Conservation (phyloP, 1,139 yeast genomes). For the Chernovozyma sophiae-reginae region DNA sequence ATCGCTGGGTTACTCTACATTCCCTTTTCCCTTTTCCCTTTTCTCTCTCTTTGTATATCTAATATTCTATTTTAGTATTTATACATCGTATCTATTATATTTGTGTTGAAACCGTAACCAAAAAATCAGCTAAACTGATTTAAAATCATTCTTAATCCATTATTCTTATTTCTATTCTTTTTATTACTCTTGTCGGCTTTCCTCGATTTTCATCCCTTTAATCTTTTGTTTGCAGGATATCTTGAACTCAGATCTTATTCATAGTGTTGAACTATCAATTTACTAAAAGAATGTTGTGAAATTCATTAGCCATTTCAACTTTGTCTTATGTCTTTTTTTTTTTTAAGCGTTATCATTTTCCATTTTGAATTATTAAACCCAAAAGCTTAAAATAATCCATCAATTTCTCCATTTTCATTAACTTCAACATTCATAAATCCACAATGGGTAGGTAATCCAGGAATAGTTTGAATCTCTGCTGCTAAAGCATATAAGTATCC, state of each 20-base stretch:
- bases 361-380: too few species aligned
- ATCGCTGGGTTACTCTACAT: too few species aligned
- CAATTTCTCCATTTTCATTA: slow-evolving; percentile 88
- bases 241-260: too few species aligned
- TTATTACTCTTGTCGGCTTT: too few species aligned
- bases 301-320: neutral
- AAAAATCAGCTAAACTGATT: too few species aligned
- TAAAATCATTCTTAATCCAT: too few species aligned
- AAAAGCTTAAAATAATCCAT: slow-evolving; percentile 81
- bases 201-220: too few species aligned
- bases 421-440: slow-evolving; percentile 98
- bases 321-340: neutral
- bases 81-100: neutral
- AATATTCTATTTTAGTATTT: slow-evolving; percentile 1
- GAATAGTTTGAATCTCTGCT: slow-evolving; percentile 95
- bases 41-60: too few species aligned
- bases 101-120: slow-evolving; percentile 12
- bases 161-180: too few species aligned
- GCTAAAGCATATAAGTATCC: slow-evolving; percentile 96
- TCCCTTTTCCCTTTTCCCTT: neutral
- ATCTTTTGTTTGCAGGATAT: neutral
- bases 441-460: slow-evolving; percentile 94
- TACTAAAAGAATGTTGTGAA: neutral
- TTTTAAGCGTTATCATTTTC: too few species aligned
- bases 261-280: slow-evolving; percentile 17